Conservation (phyloP, 768 basidiomycete species). For the Rhodotorula babjevae region DNA sequence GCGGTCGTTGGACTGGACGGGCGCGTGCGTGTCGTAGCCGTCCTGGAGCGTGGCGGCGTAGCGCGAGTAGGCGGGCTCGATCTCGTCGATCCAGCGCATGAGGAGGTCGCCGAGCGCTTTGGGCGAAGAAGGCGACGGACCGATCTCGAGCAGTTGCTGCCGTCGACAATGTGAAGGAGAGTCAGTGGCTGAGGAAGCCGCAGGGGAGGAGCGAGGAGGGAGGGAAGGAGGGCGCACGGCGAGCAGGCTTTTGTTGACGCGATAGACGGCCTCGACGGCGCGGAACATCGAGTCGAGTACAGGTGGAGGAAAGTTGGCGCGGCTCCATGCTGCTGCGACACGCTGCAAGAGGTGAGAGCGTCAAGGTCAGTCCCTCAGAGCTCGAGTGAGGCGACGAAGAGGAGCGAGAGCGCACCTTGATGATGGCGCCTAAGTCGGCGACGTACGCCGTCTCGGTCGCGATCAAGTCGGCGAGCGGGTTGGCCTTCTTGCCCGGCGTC, state of each 20-base stretch:
- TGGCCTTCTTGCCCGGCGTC: conserved; percentile 45
- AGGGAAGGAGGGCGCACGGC: conserved; percentile 53
- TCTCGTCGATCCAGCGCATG: conserved; percentile 96
- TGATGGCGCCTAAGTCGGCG: conserved; percentile 79
- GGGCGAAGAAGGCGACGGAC: conserved; percentile 82
- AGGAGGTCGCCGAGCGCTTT: conserved; percentile 90
- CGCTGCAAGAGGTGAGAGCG: conserved; percentile 54
- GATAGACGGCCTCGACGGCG: conserved; percentile 84
- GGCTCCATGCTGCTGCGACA: conserved; percentile 97
- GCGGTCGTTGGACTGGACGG: conserved; percentile 69
- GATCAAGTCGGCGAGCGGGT: conserved; percentile 84
- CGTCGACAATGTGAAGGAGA: neutral
- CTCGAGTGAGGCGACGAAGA: neutral
- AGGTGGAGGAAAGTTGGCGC: conserved; percentile 84
- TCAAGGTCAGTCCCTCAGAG: neutral
- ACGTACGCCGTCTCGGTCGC: conserved; percentile 91
- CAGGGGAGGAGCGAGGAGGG: neutral
- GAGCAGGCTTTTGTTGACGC: conserved; percentile 77
- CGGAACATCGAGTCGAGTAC: conserved; percentile 92
- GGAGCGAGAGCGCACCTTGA: conserved; percentile 62
- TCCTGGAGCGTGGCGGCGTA: conserved; percentile 67
- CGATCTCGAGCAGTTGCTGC: conserved; percentile 91
- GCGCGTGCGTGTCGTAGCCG: conserved; percentile 80
- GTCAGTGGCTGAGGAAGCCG: no score
- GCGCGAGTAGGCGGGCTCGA: conserved; percentile 75